Base-by-base conservation (phyloP, 2,329 filamentous ascomycete species). In the Talaromyces islandicus region DNA sequence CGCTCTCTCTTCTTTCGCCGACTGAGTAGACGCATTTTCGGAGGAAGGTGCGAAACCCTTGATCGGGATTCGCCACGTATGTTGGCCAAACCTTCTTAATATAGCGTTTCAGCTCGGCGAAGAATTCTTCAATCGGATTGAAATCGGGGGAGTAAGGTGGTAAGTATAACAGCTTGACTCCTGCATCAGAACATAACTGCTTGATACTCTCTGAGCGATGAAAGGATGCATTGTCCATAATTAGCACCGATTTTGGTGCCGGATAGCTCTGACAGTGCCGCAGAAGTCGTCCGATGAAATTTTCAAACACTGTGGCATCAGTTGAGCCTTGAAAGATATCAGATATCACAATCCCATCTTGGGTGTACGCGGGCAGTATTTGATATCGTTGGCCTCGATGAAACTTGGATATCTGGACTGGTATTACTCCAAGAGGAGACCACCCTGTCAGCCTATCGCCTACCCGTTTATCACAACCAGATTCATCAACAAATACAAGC, bases 41-140 rank as follows among this genome's bases (percentile, higher is more conserved):
- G 41, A 69, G 59, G 57, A 64, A 69, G 43, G 17, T 54, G 25
- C 59, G 38, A 61, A 69, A 69, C 11, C 57, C 62, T 55, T 64
- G 56, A 3, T 61, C 35, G 59, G 43, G 57, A 54, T 54, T 43
- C 6, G 67, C 53, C 58, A 62, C 61, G 57, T 57, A 64, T 25
- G 53, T 43, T 19, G 63, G 55, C 64, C 63, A 70, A 43, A 68
- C 62, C 56, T 63, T 65, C 62, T 70, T 71, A 38, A 70, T 55
- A 69, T 71, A n/a, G 64, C 65, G 27, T 62, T 74, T 74, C 4
- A 74, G 62, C 59, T 70, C 68, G 12, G 65, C 60, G 63, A 74
- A 74, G 55, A 67, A 67, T 60, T 71, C 66, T 61, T 73, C 66
- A 58, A 73, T 71, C 24, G 68, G 70, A 64, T 72, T 72, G 7